Conservation (phyloP, 176 grass and related monocot species). For the Eleusine indica region DNA sequence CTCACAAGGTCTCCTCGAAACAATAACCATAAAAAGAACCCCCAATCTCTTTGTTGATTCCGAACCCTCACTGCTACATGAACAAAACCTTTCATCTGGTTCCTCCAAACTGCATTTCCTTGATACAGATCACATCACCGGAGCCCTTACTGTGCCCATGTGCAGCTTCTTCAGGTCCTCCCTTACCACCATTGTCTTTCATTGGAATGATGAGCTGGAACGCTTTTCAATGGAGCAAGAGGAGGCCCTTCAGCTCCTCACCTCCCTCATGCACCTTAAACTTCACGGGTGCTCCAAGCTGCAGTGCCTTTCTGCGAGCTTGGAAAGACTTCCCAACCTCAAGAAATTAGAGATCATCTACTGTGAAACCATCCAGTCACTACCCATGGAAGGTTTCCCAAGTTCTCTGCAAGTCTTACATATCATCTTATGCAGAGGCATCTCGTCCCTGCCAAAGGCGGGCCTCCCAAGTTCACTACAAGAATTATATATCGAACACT, state of each 20-base stretch:
- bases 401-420: too few relatives aligned
- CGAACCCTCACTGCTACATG: not conserved
- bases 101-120: not conserved
- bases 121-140: not conserved
- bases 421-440: too few relatives aligned
- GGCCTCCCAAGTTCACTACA: not conserved
- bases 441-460: not conserved
- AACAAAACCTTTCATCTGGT: not conserved
- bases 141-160: not conserved
- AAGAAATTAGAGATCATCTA: not conserved
- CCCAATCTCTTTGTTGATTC: not conserved
- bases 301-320: not conserved
- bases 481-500: not conserved
- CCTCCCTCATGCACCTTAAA: not conserved
- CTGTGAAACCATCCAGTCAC: too few relatives aligned
- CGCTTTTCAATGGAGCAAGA: not conserved
- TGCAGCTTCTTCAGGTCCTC: not conserved
- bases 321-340: not conserved
- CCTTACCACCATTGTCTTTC: not conserved
- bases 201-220: not conserved
- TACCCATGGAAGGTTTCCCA: too few relatives aligned
- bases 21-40: rapidly evolving
- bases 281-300: not conserved
- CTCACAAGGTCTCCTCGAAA: not conserved
- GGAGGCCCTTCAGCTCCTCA: not conserved